A percentile compares a stretch with the other conserved stretches of the same genome.
Evolutionary conservation across 2,329 filamentous ascomycete genomes (phyloP).

Genomic region (Verticillium tricorpus): DNA sequence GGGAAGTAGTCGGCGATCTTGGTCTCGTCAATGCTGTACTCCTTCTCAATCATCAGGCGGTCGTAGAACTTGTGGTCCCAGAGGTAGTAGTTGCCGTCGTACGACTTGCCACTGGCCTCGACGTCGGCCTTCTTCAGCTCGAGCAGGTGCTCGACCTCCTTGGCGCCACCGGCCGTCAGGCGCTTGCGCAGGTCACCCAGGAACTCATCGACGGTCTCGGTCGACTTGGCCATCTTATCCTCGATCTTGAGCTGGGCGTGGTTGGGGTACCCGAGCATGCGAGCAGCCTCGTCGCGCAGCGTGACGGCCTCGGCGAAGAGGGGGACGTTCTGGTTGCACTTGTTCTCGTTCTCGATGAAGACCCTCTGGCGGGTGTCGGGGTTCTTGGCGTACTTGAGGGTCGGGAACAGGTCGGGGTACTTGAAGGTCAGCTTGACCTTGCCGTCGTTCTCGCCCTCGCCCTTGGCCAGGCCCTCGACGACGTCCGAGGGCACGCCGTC

Average conservation of each 20-base stretch:
- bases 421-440: conserved; percentile 76
- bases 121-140: conserved; percentile 69
- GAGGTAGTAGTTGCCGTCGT: conserved; percentile 70
- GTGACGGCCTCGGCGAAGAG: conserved; percentile 52
- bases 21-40: conserved; percentile 75
- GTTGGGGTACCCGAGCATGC: conserved; percentile 51
- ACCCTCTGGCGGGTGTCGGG: conserved; percentile 64
- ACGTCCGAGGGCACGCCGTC: conserved; percentile 72
- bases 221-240: conserved; percentile 56
- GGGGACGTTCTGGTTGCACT: conserved; percentile 57
- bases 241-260: conserved; percentile 53
- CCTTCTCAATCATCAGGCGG: conserved; percentile 72
- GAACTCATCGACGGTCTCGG: conserved; percentile 51
- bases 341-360: conserved; percentile 75
- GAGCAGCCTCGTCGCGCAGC: conserved; percentile 51
- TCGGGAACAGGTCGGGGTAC: conserved; percentile 75
- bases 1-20: conserved; percentile 84
- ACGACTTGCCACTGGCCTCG: conserved; percentile 50
- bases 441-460: conserved; percentile 66
- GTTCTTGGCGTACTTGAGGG: conserved; percentile 71
- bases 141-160: conserved; percentile 67
- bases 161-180: conserved; percentile 62
- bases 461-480: conserved; percentile 62
- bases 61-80: conserved; percentile 83
- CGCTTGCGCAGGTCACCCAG: conserved; percentile 64